Conservation (phyloP, 1,284 basidiomycete genomes). For the Rhodotorula glutinis region DNA sequence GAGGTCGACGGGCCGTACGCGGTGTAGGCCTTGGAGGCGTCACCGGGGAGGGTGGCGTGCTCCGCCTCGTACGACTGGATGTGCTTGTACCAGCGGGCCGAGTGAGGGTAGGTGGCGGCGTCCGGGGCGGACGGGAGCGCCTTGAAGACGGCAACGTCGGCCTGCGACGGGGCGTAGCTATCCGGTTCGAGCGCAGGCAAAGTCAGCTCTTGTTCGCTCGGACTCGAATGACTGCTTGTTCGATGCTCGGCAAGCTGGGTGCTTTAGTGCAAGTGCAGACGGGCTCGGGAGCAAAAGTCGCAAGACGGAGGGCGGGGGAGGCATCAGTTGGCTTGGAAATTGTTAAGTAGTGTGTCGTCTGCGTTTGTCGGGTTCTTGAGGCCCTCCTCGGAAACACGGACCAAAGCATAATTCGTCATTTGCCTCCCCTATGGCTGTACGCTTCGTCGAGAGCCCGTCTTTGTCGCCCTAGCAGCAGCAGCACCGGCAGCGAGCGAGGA, state of each 20-base stretch:
- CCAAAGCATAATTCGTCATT: slow-evolving; percentile 86
- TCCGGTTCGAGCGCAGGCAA: background rate
- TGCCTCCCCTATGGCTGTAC: background rate
- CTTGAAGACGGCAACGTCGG: slow-evolving; percentile 93
- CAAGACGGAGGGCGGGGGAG: background rate
- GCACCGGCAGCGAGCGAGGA: too few relatives aligned
- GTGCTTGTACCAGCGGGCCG: slow-evolving; percentile 90
- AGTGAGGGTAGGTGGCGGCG: slow-evolving; percentile 68
- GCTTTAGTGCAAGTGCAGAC: background rate
- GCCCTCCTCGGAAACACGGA: slow-evolving; percentile 96
- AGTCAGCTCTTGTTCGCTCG: background rate
- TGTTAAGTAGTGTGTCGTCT: slow-evolving; percentile 62
- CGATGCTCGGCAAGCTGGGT: background rate
- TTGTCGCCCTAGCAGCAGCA: too few relatives aligned
- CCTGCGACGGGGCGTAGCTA: slow-evolving; percentile 92
- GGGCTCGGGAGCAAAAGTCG: background rate
- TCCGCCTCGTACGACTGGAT: slow-evolving; percentile 82
- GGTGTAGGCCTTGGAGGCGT: slow-evolving; percentile 69
- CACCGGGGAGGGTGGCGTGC: slow-evolving; percentile 73
- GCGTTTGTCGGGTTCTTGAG: slow-evolving; percentile 81
- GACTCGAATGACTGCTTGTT: background rate
- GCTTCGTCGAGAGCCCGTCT: too few relatives aligned
- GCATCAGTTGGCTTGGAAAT: slow-evolving; percentile 81
- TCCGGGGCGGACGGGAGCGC: slow-evolving; percentile 64
- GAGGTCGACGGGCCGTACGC: slow-evolving; percentile 46